Conservation (phyloP, 345 rosid genomes). For the Pistacia vera region DNA sequence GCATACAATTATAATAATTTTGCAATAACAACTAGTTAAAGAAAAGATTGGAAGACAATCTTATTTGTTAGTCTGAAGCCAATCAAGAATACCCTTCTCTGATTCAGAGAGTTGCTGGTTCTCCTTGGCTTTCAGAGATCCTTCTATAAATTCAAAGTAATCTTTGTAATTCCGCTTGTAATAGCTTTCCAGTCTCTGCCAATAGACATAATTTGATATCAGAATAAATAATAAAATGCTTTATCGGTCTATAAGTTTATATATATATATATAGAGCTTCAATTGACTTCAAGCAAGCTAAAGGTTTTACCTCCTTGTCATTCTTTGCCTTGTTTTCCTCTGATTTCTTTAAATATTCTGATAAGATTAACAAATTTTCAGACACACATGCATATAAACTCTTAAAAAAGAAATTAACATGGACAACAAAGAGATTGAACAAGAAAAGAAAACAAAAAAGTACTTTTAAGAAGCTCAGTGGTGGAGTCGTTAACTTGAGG, state of each 20-base stretch:
- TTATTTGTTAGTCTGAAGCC: constrained; percentile 71
- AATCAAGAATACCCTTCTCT: constrained; percentile 81
- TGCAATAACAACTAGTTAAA: neutral
- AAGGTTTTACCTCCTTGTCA: constrained; percentile 72
- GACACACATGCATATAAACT: neutral
- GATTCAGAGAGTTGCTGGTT: constrained; percentile 65
- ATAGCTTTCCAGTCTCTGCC: constrained; percentile 74
- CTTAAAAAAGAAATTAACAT: neutral
- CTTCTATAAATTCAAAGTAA: constrained; percentile 84
- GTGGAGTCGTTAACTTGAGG: constrained; percentile 47
- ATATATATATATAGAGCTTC: too few species aligned
- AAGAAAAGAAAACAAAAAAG: neutral
- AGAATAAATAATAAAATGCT: too few species aligned
- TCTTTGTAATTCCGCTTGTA: constrained; percentile 90
- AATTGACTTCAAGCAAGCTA: too few species aligned
- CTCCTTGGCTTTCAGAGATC: constrained; percentile 57
- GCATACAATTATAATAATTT: neutral
- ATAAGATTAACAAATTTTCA: neutral
- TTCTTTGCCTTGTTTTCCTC: constrained; percentile 82
- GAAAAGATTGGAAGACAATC: neutral
- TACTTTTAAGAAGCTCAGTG: constrained; percentile 77
- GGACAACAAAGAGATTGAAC: neutral
- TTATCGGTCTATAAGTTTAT: too few species aligned
- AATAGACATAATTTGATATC: neutral
- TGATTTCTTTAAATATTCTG: constrained; percentile 84